Conservation (phyloP, 768 basidiomycete species). For the Boletus rufocinnamomeus region DNA sequence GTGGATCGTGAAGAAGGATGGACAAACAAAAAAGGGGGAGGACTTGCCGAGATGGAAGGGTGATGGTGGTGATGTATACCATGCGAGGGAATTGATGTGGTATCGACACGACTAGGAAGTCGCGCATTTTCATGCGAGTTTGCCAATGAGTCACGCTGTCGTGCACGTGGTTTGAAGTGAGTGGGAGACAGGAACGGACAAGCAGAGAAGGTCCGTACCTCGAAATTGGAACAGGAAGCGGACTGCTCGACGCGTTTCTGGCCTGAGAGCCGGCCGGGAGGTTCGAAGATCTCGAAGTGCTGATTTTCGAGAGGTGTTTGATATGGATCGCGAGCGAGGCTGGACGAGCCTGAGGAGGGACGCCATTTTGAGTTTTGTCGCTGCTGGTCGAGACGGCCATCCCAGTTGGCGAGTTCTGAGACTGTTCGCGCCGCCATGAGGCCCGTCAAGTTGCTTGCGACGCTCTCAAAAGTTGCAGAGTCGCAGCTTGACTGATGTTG, state of each 20-base stretch:
- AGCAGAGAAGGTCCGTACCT: conserved; percentile 12
- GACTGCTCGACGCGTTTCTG: conserved; percentile 14
- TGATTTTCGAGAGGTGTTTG: conserved; percentile 4
- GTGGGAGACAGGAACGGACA: background rate
- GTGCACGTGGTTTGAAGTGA: conserved; percentile 3
- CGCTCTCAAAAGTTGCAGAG: background rate
- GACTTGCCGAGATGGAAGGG: conserved; percentile 18
- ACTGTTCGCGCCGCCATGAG: conserved; percentile 18
- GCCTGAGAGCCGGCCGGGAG: background rate
- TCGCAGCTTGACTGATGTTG: conserved; percentile 2
- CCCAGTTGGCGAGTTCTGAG: conserved; percentile 22
- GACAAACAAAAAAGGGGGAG: background rate
- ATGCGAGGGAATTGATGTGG: conserved; percentile 9
- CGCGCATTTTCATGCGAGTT: conserved; percentile 5
- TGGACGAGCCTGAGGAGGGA: conserved; percentile 17
- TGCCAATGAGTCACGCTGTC: conserved; percentile 18
- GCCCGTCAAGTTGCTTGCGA: background rate
- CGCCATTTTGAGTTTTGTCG: conserved; percentile 11
- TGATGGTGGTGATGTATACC: conserved; percentile 6
- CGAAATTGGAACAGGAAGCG: conserved; percentile 3
- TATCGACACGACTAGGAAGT: conserved; percentile 9
- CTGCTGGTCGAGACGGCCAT: conserved; percentile 14
- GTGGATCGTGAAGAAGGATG: conserved; percentile 3
- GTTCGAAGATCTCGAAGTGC: background rate
- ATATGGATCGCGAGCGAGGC: conserved; percentile 13